Base-by-base conservation (phyloP, 805 yeast species). In the Wickerhamomyces canadensis region DNA sequence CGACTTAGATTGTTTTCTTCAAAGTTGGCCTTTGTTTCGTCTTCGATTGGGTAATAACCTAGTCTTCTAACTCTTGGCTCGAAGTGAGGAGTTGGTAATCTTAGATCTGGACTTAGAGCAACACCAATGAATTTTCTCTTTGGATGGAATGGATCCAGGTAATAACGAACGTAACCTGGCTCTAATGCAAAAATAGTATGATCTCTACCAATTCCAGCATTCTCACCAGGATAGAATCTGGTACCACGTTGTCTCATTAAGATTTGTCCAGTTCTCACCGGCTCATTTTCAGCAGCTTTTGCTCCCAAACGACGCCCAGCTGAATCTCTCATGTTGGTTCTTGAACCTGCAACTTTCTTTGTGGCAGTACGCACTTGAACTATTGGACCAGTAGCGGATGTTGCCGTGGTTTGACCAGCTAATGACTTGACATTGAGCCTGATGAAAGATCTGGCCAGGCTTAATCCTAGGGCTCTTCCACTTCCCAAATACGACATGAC, bases 111-210 rank as follows among this genome's bases (percentile, higher is more conserved):
- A 27, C 64, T 65, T 35, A 93, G 69, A 0, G 95, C 88, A 27
- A 93, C 79, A 27, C 98, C 98, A 45, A 88, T 84, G 55, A 85
- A 86, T 56, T 80, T 83, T 57, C 97, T 78, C 58, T 78, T 76
- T 30, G 98, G 97, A 56, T 93, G 98, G 71, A 93, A 93, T 5
- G 98, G 98, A 66, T 93, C 96, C 43, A 81, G 65, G 62, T 93
- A 93, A 63, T 76, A 93, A 45, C 94, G 76, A 22, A 91, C 97
- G 58, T 68, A 87, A 19, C 98, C 98, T 3, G 96, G 96, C 57
- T 93, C 98, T 25, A 69, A 53, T 4, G 98, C 96, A 60, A 70
- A 87, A 23, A 93, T 74, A 2, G 98, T 91, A 60, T 89, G 97
- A 60, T 93, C 98, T 52, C 78, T 81, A 45, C 98, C 98, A 43